Evolutionary conservation across 23 red algal species (phyloP).

Genomic region (Cyanidioschyzon merolae): DNA sequence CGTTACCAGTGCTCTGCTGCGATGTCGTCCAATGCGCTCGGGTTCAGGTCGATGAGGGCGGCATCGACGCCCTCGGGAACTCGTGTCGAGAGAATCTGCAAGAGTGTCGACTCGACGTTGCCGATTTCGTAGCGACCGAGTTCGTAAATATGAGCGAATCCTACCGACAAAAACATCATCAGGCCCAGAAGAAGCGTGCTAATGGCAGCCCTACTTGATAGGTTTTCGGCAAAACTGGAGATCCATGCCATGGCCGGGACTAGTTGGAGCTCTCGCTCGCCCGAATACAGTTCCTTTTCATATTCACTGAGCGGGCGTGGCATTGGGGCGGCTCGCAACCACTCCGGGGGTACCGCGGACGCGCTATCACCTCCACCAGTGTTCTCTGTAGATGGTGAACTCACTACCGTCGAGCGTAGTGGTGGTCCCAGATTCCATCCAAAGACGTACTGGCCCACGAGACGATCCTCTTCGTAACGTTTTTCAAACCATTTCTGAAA

Average conservation of each 20-base stretch:
- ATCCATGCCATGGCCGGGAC: background rate
- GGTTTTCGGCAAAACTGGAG: conserved; percentile 10
- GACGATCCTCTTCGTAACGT: conserved; percentile 69
- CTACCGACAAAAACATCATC: background rate
- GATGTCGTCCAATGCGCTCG: conserved; percentile 1
- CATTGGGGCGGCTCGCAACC: background rate
- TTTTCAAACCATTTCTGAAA: conserved; percentile 73
- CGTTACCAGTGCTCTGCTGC: too few species aligned
- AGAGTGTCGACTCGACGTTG: conserved; percentile 2
- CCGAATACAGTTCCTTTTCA: background rate
- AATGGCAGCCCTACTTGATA: background rate
- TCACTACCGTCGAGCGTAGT: background rate
- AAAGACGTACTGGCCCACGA: conserved; percentile 64
- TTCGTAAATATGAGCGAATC: background rate
- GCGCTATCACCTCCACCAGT: too few species aligned
- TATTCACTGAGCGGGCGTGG: conserved; percentile 11
- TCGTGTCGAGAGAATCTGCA: background rate
- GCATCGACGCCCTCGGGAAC: conserved; percentile 1
- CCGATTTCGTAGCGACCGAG: background rate
- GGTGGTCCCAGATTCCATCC: conserved; percentile 40
- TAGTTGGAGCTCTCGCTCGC: background rate
- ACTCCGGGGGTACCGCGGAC: background rate
- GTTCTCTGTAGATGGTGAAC: too few species aligned
- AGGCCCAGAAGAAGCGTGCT: background rate
- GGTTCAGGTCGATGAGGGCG: background rate